Evolutionary conservation across 331 rosid genomes (phyloP), one percentile per base, ranked within the genome.

Genomic region (Ulmus americana): DNA sequence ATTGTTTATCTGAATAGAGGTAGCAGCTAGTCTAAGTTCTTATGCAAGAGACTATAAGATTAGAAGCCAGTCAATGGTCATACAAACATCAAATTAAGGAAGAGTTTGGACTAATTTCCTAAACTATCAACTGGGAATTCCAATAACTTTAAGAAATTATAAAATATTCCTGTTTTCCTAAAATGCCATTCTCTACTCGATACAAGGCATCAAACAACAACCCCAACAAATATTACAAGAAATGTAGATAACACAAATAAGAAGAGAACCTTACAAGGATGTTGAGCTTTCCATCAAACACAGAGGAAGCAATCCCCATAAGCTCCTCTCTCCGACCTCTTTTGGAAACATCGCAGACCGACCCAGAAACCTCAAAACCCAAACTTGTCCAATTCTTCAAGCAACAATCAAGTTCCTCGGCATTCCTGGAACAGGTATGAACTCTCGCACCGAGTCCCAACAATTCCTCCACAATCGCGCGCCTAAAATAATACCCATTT

Each of bases 381-480:
- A 78, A 81, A 39, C 3, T 28, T 22, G 73, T 60, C 96, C 90
- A 86, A 14, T 79, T 81, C 59, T 52, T 59, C 69, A 87, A 48
- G 53, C 97, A 79, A 18, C 63, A 46, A 5, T 80, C 28, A 12
- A 87, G 62, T 35, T 78, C 82, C 4, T 65, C 72, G 59, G 69
- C 74, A 39, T 73, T 83, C 38, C 87, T 78, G 28, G 83, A 55
- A 67, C 90, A 87, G 5, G 80, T 69, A 67, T 85, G 84, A 22
- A 87, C 90, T 7, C 68, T 58, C 8, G 87, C 95, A 5, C 95
- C 95, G 53, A 90, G 75, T 66, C 76, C 86, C 4, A 78, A 82
- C 13, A 89, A 70, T 67, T 89, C 91, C 54, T 86, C 87, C 50
- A 78, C 95, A 16, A 82, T 81, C 11, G 86, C 86, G 18, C 69